phyloP scores from a whole-genome alignment of 2,329 filamentous ascomycete genomes.

The Xylaria sp. region DNA sequence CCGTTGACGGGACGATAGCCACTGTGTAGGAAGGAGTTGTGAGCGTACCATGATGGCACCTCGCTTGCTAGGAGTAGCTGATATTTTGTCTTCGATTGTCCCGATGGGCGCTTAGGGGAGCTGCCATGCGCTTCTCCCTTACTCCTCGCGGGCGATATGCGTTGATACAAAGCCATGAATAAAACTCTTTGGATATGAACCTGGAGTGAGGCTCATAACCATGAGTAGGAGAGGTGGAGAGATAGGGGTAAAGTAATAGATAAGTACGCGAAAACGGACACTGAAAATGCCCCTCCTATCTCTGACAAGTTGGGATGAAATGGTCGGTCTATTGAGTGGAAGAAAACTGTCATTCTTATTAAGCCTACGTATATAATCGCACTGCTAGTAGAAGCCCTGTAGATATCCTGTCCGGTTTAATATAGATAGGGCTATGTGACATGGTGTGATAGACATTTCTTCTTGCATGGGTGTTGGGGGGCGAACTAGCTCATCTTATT shows the following conservation, averaged over 20 bases:
- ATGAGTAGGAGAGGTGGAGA: background rate
- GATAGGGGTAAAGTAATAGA: too few relatives aligned
- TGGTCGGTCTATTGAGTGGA: background rate
- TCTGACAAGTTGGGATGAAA: background rate
- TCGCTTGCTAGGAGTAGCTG: background rate
- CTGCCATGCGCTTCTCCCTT: background rate
- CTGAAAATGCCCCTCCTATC: background rate
- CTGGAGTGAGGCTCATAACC: background rate
- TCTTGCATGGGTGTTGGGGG: too few relatives aligned
- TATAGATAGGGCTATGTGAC: too few relatives aligned
- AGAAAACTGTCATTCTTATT: background rate
- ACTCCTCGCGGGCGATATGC: background rate
- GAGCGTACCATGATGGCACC: background rate
- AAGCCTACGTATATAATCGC: background rate
- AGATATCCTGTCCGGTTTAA: background rate
- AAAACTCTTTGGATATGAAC: background rate
- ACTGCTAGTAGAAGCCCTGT: background rate
- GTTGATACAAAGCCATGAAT: background rate
- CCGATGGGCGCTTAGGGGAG: background rate
- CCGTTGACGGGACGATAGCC: background rate
- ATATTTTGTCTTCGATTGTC: background rate
- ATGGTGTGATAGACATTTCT: too few relatives aligned
- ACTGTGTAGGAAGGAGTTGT: background rate
- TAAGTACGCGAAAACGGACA: too few relatives aligned
- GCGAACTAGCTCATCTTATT: too few relatives aligned